Evolutionary conservation across 129 eudicot species (phyloP).

Genomic region (Scalesia atractyloides): DNA sequence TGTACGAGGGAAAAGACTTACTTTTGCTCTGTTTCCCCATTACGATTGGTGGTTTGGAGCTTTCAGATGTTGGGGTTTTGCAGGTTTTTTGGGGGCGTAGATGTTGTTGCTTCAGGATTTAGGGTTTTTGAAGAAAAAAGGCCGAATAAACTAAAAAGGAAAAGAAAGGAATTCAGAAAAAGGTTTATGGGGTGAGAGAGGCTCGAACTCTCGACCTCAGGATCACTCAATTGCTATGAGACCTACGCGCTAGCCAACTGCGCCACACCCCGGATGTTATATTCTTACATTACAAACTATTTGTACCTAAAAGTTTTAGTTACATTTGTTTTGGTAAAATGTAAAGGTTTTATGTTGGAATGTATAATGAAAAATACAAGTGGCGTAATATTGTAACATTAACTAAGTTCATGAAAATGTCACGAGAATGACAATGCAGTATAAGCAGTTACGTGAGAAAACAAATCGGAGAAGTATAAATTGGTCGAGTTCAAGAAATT

Average conservation of each 20-base stretch:
- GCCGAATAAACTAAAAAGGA: background rate
- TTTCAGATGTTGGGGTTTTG: background rate
- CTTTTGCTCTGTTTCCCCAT: slow-evolving; percentile 96
- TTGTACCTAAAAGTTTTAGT: too few species aligned
- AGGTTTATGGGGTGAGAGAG: slow-evolving; percentile 47
- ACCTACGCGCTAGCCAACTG: slow-evolving; percentile 99
- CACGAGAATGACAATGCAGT: too few species aligned
- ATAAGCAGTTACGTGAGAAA: too few species aligned
- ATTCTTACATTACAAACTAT: background rate
- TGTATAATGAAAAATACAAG: too few species aligned
- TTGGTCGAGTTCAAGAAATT: too few species aligned
- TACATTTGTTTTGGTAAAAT: too few species aligned
- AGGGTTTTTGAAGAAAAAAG: slow-evolving; percentile 31
- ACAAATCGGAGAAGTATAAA: too few species aligned
- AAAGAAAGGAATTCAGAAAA: background rate
- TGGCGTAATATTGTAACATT: too few species aligned
- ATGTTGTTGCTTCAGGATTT: slow-evolving; percentile 14
- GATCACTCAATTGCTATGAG: slow-evolving; percentile 89
- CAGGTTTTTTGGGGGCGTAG: background rate
- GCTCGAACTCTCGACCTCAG: slow-evolving; percentile 81
- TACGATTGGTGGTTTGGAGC: background rate
- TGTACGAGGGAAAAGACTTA: slow-evolving; percentile 24
- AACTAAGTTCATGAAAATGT: too few species aligned
- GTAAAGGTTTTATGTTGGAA: too few species aligned
- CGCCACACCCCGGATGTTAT: slow-evolving; percentile 61